Evolutionary conservation across 2,329 filamentous ascomycete genomes (phyloP), one percentile per base, ranked within the genome.

Genomic region (Fusarium citri): DNA sequence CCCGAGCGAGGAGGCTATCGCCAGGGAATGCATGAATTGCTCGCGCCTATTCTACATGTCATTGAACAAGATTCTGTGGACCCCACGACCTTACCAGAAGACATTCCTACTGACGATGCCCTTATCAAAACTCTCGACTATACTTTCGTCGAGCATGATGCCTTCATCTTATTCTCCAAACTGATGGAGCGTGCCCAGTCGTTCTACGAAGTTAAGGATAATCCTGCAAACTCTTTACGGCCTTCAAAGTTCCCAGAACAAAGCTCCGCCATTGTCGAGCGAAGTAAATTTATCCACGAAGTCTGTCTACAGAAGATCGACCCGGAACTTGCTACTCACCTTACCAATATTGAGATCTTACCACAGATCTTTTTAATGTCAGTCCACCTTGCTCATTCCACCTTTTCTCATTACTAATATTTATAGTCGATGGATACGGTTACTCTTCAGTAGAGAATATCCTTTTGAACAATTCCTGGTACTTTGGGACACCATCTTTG

Each of bases 11-110:
- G 94, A 18, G 94, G 89, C 20, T 99, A 99, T 78, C 89, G 96
- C n/a, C 96, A 99, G 82, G 96, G 96, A 14, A 99, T 99, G 95
- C 96, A 99, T 78, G 96, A 99, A 80, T 84, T 99, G 45, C 85
- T 98, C 16, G 96, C 96, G 1, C 94, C 96, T 0, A 89, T 99
- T 40, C 83, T 98, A 9, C 94, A 94, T 86, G 92, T 94, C 3
- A 83, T 98, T 8, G 89, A 94, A 72, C 86, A 91, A 72, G 96
- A 99, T 81, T 91, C 94, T 9, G 83, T 97, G 53, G 86, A 92
- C 55, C 78, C 80, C 6, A 73, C 76, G 5, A 76, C 79, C 5
- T 76, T 80, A 45, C 76, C 77, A 2, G 61, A 76, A 28, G 76
- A 76, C 4, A 73, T 75, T 14, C 73, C 78, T 37, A 78, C 81